Conservation (phyloP, 176 grass and related monocot genomes). For the Avena atlantica region DNA sequence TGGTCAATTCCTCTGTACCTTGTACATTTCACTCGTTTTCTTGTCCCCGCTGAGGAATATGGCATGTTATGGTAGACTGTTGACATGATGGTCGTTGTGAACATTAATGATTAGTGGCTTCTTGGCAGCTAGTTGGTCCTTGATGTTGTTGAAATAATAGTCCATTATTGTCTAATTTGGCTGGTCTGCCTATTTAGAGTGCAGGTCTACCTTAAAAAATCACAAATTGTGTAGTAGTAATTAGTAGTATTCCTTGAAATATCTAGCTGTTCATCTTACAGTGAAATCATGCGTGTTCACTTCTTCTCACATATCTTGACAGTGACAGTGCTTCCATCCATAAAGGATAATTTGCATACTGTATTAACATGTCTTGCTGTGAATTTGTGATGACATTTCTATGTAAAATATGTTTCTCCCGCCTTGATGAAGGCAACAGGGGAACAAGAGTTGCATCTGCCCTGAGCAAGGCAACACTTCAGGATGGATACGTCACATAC, state of each 20-base stretch:
- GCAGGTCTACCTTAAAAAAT: background rate
- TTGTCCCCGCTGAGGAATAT: background rate
- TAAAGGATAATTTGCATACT: background rate
- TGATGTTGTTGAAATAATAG: background rate
- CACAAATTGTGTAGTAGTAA: background rate
- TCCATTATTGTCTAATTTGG: background rate
- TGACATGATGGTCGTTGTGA: constrained; percentile 26
- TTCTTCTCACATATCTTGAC: background rate
- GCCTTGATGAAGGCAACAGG: constrained; percentile 56
- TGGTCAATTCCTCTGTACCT: constrained; percentile 37
- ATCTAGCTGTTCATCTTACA: background rate
- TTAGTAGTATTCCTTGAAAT: background rate
- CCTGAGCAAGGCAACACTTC: constrained; percentile 68
- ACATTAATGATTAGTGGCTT: background rate
- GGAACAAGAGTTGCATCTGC: constrained; percentile 69
- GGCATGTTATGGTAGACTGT: constrained; percentile 12
- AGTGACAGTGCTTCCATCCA: background rate
- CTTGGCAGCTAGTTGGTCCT: background rate
- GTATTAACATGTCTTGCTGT: background rate
- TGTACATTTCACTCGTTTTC: constrained; percentile 43
- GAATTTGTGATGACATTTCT: background rate
- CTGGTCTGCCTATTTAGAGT: background rate
- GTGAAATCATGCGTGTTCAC: background rate
- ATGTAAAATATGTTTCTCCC: background rate
- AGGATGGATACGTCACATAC: constrained; percentile 75